phyloP scores from a whole-genome alignment of 805 yeast genomes.

The Starmerella geochares region DNA sequence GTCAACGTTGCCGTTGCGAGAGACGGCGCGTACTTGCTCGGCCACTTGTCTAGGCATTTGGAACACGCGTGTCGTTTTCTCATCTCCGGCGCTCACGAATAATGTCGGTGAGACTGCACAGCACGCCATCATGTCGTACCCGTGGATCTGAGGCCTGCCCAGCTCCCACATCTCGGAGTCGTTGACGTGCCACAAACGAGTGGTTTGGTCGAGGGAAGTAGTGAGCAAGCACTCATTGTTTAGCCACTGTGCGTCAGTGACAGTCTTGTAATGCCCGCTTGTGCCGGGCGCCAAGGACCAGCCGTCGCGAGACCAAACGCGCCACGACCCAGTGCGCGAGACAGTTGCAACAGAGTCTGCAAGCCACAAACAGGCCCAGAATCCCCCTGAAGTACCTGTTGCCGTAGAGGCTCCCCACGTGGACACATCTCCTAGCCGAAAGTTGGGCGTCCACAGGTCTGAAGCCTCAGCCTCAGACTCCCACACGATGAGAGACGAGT shows the following conservation, averaged over 20 bases:
- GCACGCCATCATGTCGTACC: conserved; percentile 86
- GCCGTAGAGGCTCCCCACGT: conserved; percentile 97
- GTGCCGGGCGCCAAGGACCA: conserved; percentile 39
- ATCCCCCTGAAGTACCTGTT: conserved; percentile 82
- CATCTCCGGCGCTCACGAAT: conserved; percentile 93
- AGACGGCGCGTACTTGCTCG: conserved; percentile 39
- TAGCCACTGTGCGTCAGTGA: conserved; percentile 69
- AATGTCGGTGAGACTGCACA: conserved; percentile 48
- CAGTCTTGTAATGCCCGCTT: conserved; percentile 66
- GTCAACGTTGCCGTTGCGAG: too few relatives aligned
- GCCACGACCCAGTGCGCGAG: conserved; percentile 88
- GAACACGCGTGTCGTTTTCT: conserved; percentile 79
- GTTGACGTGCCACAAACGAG: conserved; percentile 55
- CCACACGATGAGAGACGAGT: conserved; percentile 90
- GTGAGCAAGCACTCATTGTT: conserved; percentile 49
- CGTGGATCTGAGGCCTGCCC: conserved; percentile 96
- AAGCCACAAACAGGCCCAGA: conserved; percentile 66
- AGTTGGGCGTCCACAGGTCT: conserved; percentile 66
- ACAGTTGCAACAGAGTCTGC: conserved; percentile 50
- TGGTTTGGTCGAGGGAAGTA: conserved; percentile 88
- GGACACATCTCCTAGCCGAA: conserved; percentile 81
- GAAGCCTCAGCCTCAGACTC: conserved; percentile 32
- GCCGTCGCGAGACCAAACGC: conserved; percentile 49
- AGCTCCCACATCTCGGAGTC: conserved; percentile 62
- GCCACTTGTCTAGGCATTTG: conserved; percentile 78